Base-by-base conservation (phyloP, 805 yeast species). In the Pichia rugopelliculosa region DNA sequence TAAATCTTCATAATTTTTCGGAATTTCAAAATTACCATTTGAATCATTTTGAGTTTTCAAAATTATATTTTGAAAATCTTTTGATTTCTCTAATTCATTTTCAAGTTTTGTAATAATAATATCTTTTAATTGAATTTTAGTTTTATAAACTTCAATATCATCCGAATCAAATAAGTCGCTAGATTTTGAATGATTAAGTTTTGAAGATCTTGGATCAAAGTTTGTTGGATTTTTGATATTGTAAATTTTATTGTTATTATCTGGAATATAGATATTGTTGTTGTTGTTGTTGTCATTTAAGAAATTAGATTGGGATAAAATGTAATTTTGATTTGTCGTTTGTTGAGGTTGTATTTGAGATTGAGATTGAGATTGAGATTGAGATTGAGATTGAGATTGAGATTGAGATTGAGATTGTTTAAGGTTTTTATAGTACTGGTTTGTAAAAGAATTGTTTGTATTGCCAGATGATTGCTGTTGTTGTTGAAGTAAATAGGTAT, bases 101-200 rank as follows among this genome's bases (percentile, higher is more conserved):
- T 75, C 76, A 30, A 77, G 57, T 3, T 72, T 66, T 38, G 70
- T 69, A 36, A 76, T 72, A 37, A 74, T 73, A 0, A 72, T 65
- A 41, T 82, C 79, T 58, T 81, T 83, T 44, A 81, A 64, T 48
- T 72, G 72, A 44, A 83, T 57, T 52, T 79, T 79, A 42, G 76
- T 62, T 53, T 72, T 73, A 47, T 76, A 60, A 45, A 67, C 63
- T 41, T 75, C 77, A 12, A 52, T 30, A 3, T 61, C 66, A 11
- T 53, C 38, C 18, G 45, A 26, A 25, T 49, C 54, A 30, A 41
- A n/a, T 30, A 18, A 30, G 39, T 42, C 44, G 15, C 41, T 49
- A 45, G 49, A 43, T 13, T 33, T 39, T 27, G 49, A 45, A 44
- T 43, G 52, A 20, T 23, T 44, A 23, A 13, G 5, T 41, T 48